A percentile compares a stretch with the other conserved stretches of the same genome.
These are phyloP conservation scores for Petunia secreta DNA, from an alignment of 257 asterid genomes.

Conservation along the genomic window DNA sequence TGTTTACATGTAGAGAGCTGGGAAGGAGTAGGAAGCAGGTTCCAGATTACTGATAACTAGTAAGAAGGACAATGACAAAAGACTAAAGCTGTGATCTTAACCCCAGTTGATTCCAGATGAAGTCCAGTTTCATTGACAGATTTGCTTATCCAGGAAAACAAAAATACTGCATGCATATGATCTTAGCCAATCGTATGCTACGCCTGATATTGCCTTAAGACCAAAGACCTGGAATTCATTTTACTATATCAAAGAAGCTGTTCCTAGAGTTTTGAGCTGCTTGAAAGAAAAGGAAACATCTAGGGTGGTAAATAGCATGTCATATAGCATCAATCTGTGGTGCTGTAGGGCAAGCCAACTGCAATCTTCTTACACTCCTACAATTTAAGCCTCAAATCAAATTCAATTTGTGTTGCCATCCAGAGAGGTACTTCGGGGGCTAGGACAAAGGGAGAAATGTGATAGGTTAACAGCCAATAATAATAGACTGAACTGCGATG, in stretches of 20 bases:
- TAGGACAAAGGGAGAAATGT: conserved; percentile 5
- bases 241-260: neutral
- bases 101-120: neutral
- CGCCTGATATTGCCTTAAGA: neutral
- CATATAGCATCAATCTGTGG: neutral
- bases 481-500: neutral
- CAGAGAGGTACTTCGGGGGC: conserved; percentile 1
- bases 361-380: neutral
- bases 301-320: neutral
- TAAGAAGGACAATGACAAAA: neutral
- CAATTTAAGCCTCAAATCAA: neutral
- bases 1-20: neutral
- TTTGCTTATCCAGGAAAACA: neutral
- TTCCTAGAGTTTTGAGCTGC: too few relatives aligned
- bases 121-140: neutral
- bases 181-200: neutral
- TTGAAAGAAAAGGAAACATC: too few relatives aligned
- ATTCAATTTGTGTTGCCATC: conserved; percentile 3
- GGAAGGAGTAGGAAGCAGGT: conserved; percentile 1
- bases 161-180: neutral
- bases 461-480: neutral
- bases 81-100: neutral
- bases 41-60: neutral
- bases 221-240: neutral
- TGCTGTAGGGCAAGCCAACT: neutral